These are phyloP conservation scores for Mycena metata DNA, from an alignment of 768 basidiomycete species.

Conservation along the genomic window DNA sequence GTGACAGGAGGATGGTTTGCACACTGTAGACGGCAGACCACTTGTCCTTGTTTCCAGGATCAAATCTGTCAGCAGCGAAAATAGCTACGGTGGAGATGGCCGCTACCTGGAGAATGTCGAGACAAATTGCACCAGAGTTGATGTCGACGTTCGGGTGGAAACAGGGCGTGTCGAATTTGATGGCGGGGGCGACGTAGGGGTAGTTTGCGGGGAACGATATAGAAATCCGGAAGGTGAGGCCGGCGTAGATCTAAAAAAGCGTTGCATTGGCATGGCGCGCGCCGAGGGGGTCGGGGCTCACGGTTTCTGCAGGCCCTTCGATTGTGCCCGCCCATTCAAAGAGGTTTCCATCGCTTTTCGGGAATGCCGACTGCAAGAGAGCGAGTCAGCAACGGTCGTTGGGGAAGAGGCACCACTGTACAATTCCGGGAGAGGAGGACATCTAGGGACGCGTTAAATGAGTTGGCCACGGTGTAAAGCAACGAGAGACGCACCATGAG, in stretches of 20 bases:
- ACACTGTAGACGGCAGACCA: constrained; percentile 96
- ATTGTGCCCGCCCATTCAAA: constrained; percentile 94
- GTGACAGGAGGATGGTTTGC: constrained; percentile 87
- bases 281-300: constrained; percentile 50
- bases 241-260: constrained; percentile 76
- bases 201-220: constrained; percentile 91
- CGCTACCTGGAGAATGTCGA: constrained; percentile 86
- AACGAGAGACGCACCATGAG: constrained; percentile 73
- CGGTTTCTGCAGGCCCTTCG: constrained; percentile 84
- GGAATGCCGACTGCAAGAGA: constrained; percentile 83
- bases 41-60: constrained; percentile 72
- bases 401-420: constrained; percentile 53
- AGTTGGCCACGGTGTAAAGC: not conserved
- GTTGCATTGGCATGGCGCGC: constrained; percentile 28
- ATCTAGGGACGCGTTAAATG: constrained; percentile 61
- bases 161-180: constrained; percentile 91
- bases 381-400: constrained; percentile 5
- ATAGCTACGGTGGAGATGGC: constrained; percentile 29
- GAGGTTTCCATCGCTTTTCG: constrained; percentile 86
- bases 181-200: constrained; percentile 86
- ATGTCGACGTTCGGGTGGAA: constrained; percentile 95
- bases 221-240: constrained; percentile 84
- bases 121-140: constrained; percentile 79
- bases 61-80: not conserved
- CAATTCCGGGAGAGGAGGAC: constrained; percentile 91